Conservation (phyloP, 2,329 filamentous ascomycete species). For the Penicillium expansum region DNA sequence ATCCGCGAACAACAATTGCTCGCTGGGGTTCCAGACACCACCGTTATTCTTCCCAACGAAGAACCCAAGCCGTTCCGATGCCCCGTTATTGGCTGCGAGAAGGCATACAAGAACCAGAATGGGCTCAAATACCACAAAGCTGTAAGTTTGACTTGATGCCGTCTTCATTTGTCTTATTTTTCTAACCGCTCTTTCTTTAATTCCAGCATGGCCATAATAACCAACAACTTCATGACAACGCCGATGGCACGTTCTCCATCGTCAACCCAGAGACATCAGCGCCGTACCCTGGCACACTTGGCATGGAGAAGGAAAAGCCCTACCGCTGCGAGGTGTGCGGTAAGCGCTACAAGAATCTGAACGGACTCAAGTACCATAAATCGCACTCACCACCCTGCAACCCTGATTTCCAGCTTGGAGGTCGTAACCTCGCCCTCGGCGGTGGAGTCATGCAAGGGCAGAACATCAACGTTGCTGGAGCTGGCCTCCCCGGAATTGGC, state of each 20-base stretch:
- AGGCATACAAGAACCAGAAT: constrained; percentile 99
- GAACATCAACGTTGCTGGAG: constrained; percentile 49
- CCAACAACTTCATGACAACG: constrained; percentile 93
- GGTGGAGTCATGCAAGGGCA: constrained; percentile 48
- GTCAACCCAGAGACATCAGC: constrained; percentile 93
- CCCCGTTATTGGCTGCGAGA: constrained; percentile 96
- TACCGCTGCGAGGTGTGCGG: constrained; percentile 96
- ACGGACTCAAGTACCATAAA: constrained; percentile 94
- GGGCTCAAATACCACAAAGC: constrained; percentile 86
- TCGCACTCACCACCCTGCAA: constrained; percentile 86
- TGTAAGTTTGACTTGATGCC: constrained; percentile 44
- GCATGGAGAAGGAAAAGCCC: constrained; percentile 99
- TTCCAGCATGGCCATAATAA: constrained; percentile 84
- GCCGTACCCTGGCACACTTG: constrained; percentile 90
- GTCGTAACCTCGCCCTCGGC: constrained; percentile 39
- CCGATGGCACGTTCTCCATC: constrained; percentile 95
- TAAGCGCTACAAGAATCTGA: constrained; percentile 98
- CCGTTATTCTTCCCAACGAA: constrained; percentile 60
- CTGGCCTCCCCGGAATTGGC: constrained; percentile 48
- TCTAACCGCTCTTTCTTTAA: constrained; percentile 6
- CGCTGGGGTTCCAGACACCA: constrained; percentile 53
- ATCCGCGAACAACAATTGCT: constrained; percentile 64
- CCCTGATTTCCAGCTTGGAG: constrained; percentile 66
- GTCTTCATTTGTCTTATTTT: constrained; percentile 27
- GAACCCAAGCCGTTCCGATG: constrained; percentile 98